Evolutionary conservation across 805 yeast species (phyloP), one percentile per base, ranked within the genome.

Genomic region (Metschnikowia sp.): DNA sequence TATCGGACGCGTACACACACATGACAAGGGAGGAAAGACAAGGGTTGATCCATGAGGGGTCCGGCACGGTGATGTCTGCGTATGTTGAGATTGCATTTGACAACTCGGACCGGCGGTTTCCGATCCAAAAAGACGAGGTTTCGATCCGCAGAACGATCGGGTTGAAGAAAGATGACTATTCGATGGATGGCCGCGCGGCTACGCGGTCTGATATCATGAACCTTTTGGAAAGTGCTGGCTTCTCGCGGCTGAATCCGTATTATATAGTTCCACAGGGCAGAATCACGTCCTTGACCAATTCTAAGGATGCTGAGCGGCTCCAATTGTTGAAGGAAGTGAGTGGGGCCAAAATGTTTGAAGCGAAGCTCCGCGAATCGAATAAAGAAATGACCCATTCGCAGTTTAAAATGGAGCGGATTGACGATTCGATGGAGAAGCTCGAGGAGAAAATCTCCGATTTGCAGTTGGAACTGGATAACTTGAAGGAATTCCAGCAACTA

Each of bases 191-290:
- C 40, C 85, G 81, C 58, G 76, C 88, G 11, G 86, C 92, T 3
- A 84, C 92, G 1, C 79, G 90, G 57, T 75, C 86, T 2, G 97
- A 90, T 61, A 77, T 91, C 12, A 82, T 83, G 81, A 86, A 87
- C 53, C 68, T 88, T 52, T 72, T 91, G 33, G 97, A 92, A 63
- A 84, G 88, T 59, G 96, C 96, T 0, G 99, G 99, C 0, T 89
- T 94, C 60, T 86, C 96, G 0, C 77, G 86, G 51, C 82, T 89
- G 6, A 91, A 90, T 54, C 97, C 97, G 1, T 92, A 91, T 65
- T 92, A 92, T 63, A 92, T 94, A 56, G 98, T 94, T 5, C 98
- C 99, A 0, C 99, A 94, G 66, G 99, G 99, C 18, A 77, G 88
- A 57, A 88, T 94, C 57, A 86, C 96, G 1, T 77, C 87, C 0